Percentiles rank a stretch among this genome's conserved stretches.
These are phyloP conservation scores for Candida takata DNA, from an alignment of 805 yeast species.

Conservation along the genomic window DNA sequence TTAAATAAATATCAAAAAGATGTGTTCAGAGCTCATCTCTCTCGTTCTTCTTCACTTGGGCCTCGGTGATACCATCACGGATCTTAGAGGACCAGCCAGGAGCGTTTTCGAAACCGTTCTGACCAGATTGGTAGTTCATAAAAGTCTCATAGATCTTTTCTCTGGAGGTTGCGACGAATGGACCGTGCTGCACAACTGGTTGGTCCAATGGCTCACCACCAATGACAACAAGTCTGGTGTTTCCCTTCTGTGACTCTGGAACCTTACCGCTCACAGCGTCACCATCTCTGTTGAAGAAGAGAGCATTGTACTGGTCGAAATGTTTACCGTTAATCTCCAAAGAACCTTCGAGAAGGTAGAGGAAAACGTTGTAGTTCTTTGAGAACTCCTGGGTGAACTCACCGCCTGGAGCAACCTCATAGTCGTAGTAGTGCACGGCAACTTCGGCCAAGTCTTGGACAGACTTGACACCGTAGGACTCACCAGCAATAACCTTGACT, in stretches of 20 bases:
- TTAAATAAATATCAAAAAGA: no score
- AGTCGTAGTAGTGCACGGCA: slow-evolving; percentile 70
- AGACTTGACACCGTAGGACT: slow-evolving; percentile 68
- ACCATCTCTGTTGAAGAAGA: slow-evolving; percentile 68
- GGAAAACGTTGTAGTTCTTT: slow-evolving; percentile 57
- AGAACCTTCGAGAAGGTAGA: slow-evolving; percentile 60
- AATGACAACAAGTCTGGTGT: slow-evolving; percentile 58
- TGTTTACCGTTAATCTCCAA: slow-evolving; percentile 39
- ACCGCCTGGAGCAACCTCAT: slow-evolving; percentile 58
- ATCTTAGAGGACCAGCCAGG: slow-evolving; percentile 46
- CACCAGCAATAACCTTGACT: slow-evolving; percentile 74
- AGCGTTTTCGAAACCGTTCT: slow-evolving; percentile 66
- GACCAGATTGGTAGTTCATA: slow-evolving; percentile 59
- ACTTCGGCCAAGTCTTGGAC: slow-evolving; percentile 72
- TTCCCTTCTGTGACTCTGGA: slow-evolving; percentile 33
- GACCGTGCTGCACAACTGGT: slow-evolving; percentile 80
- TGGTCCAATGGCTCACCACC: slow-evolving; percentile 75
- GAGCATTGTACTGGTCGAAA: slow-evolving; percentile 41
- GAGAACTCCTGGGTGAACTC: slow-evolving; percentile 56
- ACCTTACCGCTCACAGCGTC: slow-evolving; percentile 47
- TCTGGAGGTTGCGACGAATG: slow-evolving; percentile 72
- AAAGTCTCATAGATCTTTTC: slow-evolving; percentile 66
- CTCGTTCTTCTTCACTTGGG: slow-evolving; percentile 12
- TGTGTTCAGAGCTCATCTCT: background rate
- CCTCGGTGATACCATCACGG: slow-evolving; percentile 29